phyloP scores from a whole-genome alignment of 2,329 filamentous ascomycete species.

The Zymoseptoria ardabiliae region DNA sequence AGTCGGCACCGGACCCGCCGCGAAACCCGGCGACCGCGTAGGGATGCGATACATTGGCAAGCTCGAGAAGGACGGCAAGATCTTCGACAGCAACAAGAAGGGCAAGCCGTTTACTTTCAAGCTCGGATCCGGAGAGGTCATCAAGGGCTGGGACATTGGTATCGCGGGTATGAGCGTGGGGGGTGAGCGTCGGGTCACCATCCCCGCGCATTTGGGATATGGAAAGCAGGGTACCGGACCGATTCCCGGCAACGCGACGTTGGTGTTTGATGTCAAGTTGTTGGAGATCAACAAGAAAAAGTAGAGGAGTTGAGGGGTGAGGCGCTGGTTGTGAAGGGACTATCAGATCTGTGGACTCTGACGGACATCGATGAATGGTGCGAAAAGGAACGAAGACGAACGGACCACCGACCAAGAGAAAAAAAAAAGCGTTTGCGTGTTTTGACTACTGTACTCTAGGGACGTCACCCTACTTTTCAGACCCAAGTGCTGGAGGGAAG shows the following conservation, averaged over 20 bases:
- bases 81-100: constrained; percentile 98
- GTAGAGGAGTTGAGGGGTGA: no score
- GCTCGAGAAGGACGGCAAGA: constrained; percentile 76
- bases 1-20: constrained; percentile 71
- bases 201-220: constrained; percentile 82
- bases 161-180: constrained; percentile 86
- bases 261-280: constrained; percentile 72
- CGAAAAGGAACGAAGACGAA: background rate
- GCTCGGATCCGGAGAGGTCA: constrained; percentile 88
- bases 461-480: constrained; percentile 25
- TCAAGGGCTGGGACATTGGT: constrained; percentile 98
- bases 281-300: constrained; percentile 36
- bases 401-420: background rate
- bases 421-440: background rate
- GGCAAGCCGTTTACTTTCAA: constrained; percentile 96
- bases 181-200: constrained; percentile 85
- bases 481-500: constrained; percentile 33
- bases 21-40: constrained; percentile 84
- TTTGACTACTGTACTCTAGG: constrained; percentile 1
- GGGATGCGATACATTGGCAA: constrained; percentile 98
- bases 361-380: background rate
- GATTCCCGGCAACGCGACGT: constrained; percentile 83
- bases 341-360: background rate
- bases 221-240: constrained; percentile 68
- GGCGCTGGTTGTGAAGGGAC: background rate